These are phyloP conservation scores for Sporobolomyces pararoseus DNA, from an alignment of 768 basidiomycete species.

Conservation along the genomic window DNA sequence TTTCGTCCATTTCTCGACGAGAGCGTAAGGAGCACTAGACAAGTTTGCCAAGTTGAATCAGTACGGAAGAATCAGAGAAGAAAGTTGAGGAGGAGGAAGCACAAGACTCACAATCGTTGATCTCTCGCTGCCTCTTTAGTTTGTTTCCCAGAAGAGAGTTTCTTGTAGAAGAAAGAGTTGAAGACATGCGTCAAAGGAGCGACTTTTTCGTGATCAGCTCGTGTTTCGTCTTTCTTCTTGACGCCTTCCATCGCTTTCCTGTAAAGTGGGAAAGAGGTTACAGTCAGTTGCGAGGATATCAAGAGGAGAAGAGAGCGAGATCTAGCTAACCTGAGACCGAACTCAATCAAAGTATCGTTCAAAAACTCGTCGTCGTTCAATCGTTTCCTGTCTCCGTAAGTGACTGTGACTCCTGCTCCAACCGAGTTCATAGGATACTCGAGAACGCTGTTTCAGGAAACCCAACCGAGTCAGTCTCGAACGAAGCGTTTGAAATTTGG, in stretches of 20 bases:
- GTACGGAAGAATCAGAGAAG: no score
- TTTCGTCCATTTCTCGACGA: constrained; percentile 89
- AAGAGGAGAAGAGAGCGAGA: background rate
- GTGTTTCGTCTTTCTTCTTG: constrained; percentile 48
- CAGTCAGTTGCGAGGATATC: no score
- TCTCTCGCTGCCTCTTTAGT: background rate
- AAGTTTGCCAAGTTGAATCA: no score
- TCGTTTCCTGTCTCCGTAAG: constrained; percentile 69
- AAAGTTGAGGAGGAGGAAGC: background rate
- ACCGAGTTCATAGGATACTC: constrained; percentile 50
- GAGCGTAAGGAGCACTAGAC: constrained; percentile 56
- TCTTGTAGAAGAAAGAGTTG: constrained; percentile 98
- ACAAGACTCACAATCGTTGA: no score
- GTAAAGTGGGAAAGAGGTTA: no score
- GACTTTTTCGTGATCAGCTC: constrained; percentile 47
- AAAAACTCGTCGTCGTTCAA: constrained; percentile 76
- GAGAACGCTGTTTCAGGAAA: background rate
- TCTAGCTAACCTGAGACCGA: constrained; percentile 75
- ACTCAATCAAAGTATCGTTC: constrained; percentile 95
- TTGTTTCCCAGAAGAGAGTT: constrained; percentile 62
- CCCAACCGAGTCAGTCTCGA: background rate
- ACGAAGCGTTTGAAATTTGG: no score
- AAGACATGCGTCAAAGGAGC: constrained; percentile 80
- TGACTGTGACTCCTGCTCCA: constrained; percentile 78
- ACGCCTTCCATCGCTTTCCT: constrained; percentile 61